Conservation (phyloP, 345 rosid species). For the Eucalyptus cladocalyx region DNA sequence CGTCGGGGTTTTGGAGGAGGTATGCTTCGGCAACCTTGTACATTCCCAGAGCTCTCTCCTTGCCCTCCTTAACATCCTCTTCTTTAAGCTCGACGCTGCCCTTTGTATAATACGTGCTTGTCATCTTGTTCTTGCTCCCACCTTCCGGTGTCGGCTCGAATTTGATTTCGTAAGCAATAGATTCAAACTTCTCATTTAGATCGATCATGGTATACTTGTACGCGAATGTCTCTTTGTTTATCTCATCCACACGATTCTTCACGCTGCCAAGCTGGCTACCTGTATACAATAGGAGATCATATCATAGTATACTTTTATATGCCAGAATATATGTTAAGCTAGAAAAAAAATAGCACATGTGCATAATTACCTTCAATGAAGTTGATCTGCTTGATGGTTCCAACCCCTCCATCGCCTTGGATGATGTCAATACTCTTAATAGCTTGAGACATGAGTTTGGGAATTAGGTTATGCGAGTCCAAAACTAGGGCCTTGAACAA, state of each 20-base stretch:
- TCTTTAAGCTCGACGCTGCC: not conserved
- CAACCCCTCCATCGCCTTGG: slow-evolving; percentile 26
- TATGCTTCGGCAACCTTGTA: slow-evolving; percentile 16
- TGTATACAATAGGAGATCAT: not conserved
- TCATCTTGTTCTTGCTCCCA: slow-evolving; percentile 1
- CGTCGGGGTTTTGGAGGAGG: slow-evolving; percentile 8
- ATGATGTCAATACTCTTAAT: slow-evolving; percentile 5
- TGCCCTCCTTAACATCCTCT: slow-evolving; percentile 11
- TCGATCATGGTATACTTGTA: not conserved
- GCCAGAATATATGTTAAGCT: not conserved
- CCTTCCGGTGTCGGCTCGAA: not conserved
- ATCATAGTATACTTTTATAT: not conserved
- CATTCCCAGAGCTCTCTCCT: not conserved
- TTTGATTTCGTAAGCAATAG: not conserved
- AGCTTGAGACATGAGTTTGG: slow-evolving; percentile 12
- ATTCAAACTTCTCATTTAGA: not conserved
- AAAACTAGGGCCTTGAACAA: slow-evolving; percentile 17
- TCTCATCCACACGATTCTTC: slow-evolving; percentile 1
- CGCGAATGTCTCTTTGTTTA: not conserved
- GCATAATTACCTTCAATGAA: slow-evolving; percentile 2
- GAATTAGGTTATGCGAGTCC: slow-evolving; percentile 7
- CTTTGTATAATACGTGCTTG: not conserved
- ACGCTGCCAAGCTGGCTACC: not conserved
- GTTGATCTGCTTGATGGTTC: slow-evolving; percentile 10
- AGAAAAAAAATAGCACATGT: not conserved